Conservation (phyloP, 176 grass and related monocot species). For the Musa itinerans region DNA sequence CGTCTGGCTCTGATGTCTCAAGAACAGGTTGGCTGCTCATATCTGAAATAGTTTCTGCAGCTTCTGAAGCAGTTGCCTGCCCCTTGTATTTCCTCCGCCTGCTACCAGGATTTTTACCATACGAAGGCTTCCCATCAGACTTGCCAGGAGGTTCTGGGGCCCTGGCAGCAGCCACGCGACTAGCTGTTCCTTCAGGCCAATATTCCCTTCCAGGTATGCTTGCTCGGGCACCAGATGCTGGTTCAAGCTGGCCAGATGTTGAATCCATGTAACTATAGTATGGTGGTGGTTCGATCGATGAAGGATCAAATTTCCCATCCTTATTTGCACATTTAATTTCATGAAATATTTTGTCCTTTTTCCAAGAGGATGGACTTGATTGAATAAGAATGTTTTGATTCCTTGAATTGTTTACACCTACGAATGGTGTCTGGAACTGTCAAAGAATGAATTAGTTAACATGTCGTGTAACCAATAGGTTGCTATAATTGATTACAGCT, state of each 20-base stretch:
- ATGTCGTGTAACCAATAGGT: neutral
- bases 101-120: constrained; percentile 70
- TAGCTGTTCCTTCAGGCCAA: constrained; percentile 87
- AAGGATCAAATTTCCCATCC: constrained; percentile 57
- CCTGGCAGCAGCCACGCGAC: constrained; percentile 53
- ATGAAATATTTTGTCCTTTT: neutral
- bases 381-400: neutral
- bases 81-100: constrained; percentile 57
- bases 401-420: neutral
- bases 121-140: constrained; percentile 52
- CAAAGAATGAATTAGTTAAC: neutral
- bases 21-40: constrained; percentile 11
- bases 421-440: constrained; percentile 7
- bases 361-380: neutral
- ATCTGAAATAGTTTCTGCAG: constrained; percentile 24
- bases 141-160: constrained; percentile 61
- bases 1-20: constrained; percentile 25
- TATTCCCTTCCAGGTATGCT: constrained; percentile 65
- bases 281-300: constrained; percentile 63
- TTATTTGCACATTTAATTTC: constrained; percentile 40
- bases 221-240: constrained; percentile 61
- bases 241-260: constrained; percentile 78
- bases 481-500: neutral
- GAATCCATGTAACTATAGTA: constrained; percentile 78
- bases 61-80: constrained; percentile 24